Conservation (phyloP, 345 rosid species). For the Lenwebbia sp. region DNA sequence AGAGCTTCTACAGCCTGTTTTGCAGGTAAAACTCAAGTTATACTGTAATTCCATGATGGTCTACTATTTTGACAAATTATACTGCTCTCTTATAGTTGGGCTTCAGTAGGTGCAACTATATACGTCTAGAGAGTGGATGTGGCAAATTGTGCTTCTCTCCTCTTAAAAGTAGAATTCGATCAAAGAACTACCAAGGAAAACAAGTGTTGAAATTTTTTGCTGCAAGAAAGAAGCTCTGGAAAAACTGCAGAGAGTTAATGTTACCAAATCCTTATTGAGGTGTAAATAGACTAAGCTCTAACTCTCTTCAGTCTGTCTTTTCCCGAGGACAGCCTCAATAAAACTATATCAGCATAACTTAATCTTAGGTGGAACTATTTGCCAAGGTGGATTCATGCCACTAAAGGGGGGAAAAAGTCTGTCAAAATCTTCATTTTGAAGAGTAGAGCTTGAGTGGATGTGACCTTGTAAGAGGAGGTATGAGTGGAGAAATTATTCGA, state of each 20-base stretch:
- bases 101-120: neutral
- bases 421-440: neutral
- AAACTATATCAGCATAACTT: neutral
- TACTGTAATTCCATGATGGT: neutral
- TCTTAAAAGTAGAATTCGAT: neutral
- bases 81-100: neutral
- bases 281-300: neutral
- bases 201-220: neutral
- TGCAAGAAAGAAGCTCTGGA: neutral
- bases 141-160: neutral
- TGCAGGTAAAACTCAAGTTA: slow-evolving; percentile 41
- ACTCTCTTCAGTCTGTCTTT: neutral
- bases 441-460: neutral
- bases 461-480: neutral
- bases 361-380: neutral
- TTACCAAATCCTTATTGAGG: neutral
- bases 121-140: neutral
- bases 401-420: neutral
- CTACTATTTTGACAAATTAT: neutral
- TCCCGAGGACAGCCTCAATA: neutral
- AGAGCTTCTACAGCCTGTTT: slow-evolving; percentile 58
- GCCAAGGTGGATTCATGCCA: neutral
- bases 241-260: neutral
- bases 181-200: neutral
- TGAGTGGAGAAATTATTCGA: neutral